Conservation (phyloP, 2,329 filamentous ascomycete genomes). For the Clonostachys byssicola region DNA sequence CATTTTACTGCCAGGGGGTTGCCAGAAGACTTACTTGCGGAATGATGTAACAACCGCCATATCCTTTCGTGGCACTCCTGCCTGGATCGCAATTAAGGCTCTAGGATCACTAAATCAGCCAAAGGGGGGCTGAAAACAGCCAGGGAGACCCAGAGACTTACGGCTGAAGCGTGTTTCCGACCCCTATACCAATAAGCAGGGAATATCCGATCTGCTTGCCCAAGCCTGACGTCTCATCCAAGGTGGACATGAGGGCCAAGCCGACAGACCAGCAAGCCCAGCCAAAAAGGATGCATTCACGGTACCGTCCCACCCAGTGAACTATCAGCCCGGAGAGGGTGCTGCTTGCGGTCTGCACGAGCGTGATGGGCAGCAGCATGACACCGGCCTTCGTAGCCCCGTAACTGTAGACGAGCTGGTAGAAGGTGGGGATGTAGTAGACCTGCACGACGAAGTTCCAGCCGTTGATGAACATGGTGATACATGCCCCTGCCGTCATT, state of each 20-base stretch:
- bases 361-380: conserved; percentile 33
- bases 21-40: conserved; percentile 25
- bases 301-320: conserved; percentile 45
- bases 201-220: conserved; percentile 52
- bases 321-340: conserved; percentile 48
- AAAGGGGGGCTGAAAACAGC: background rate
- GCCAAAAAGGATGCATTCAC: conserved; percentile 49
- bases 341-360: conserved; percentile 40
- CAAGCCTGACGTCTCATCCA: conserved; percentile 39
- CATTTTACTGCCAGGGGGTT: background rate
- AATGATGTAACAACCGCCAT: conserved; percentile 40
- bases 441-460: conserved; percentile 57
- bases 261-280: conserved; percentile 48
- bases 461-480: conserved; percentile 54
- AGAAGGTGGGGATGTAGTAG: conserved; percentile 41
- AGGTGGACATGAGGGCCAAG: conserved; percentile 46
- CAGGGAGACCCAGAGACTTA: conserved; percentile 11
- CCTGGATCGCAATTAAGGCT: conserved; percentile 48
- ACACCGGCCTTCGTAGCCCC: conserved; percentile 33
- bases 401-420: conserved; percentile 39
- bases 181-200: conserved; percentile 44
- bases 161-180: conserved; percentile 48
- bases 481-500: conserved; percentile 49
- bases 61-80: conserved; percentile 44
- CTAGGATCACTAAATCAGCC: conserved; percentile 11